Base-by-base conservation (phyloP, 805 yeast genomes). In the Candida namnaoensis region DNA sequence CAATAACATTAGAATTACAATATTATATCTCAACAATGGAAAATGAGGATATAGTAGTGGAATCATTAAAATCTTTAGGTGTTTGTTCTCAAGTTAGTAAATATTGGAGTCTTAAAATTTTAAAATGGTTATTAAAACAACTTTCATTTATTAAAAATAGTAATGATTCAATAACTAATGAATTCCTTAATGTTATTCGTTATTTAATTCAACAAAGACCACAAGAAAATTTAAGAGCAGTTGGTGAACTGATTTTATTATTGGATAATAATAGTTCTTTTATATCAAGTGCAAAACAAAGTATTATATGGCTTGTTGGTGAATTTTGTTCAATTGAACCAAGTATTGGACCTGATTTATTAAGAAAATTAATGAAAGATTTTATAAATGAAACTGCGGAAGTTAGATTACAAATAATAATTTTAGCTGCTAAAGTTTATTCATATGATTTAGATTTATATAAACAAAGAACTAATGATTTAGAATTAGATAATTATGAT, bases 221-320 rank as follows among this genome's bases (percentile, higher is more conserved):
- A 7, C 56, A 62, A 28, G 68, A 65, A 19, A 75, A 85, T 44
- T 59, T 76, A 30, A 69, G 70, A 30, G 74, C 82, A 2, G 71
- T 83, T 12, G 68, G 76, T 28, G 71, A 72, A 41, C 62, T 87
- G 14, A 64, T 74, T 1, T 49, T 50, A 12, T 47, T 69, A 2
- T 44, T 70, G 8, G 53, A 53, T 11, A 47, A 47, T 5, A 47
- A 46, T 19, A 19, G 19, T 8, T 41, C 53, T 8, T 44, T 68
- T 23, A 55, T 58, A 4, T 64, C 65, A 35, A 60, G 64, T 14
- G 95, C 98, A 0, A 76, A 80, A 48, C 88, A 95, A 1, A 83
- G 91, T 38, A 80, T 90, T 10, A 71, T 91, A 7, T 93, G 98
- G 98, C 69, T 91, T 9, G 73, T 91, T 40, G 96, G 98, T 5